A percentile compares a stretch with the other conserved stretches of the same genome.
Evolutionary conservation across 352 stramenopile genomes (phyloP).

Genomic region (Phytopythium boreale): DNA sequence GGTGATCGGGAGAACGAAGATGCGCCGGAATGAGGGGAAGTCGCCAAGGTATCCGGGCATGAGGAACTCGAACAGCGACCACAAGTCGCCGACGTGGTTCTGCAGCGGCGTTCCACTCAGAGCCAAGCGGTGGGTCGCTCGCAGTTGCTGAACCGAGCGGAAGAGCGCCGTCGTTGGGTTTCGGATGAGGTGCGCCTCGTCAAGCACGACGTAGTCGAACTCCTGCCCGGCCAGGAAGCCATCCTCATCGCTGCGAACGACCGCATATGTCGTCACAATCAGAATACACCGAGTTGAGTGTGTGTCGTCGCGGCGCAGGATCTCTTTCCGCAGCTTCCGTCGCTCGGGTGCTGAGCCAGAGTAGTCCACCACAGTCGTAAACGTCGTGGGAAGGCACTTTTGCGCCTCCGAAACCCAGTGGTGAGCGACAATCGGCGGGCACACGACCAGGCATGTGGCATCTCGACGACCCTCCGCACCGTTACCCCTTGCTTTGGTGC

Average conservation of each 20-base stretch:
- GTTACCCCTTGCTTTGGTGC: too few relatives aligned
- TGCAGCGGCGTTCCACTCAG: constrained; percentile 97
- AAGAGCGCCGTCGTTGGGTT: constrained; percentile 93
- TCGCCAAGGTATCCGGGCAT: constrained; percentile 97
- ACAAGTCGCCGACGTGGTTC: constrained; percentile 97
- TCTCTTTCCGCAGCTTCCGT: constrained; percentile 22
- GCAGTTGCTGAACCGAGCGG: constrained; percentile 76
- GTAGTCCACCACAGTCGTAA: constrained; percentile 79
- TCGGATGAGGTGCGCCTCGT: constrained; percentile 97
- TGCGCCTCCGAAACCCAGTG: constrained; percentile 94
- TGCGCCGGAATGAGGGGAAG: constrained; percentile 54
- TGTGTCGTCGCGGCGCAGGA: too few relatives aligned
- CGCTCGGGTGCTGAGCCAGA: constrained; percentile 50
- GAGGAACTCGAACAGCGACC: constrained; percentile 96
- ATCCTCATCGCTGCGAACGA: constrained; percentile 83
- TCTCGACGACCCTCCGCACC: neutral
- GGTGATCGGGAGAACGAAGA: constrained; percentile 66
- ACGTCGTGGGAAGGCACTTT: constrained; percentile 69
- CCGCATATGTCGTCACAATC: constrained; percentile 83
- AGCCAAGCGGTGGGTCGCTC: constrained; percentile 88
- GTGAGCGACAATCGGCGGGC: constrained; percentile 91
- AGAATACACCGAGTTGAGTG: constrained; percentile 12
- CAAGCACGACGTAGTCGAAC: constrained; percentile 91
- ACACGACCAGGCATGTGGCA: constrained; percentile 84
- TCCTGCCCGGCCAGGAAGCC: constrained; percentile 41